These are phyloP conservation scores for Picea abies DNA, from an alignment of 83 land plant species.

Conservation along the genomic window DNA sequence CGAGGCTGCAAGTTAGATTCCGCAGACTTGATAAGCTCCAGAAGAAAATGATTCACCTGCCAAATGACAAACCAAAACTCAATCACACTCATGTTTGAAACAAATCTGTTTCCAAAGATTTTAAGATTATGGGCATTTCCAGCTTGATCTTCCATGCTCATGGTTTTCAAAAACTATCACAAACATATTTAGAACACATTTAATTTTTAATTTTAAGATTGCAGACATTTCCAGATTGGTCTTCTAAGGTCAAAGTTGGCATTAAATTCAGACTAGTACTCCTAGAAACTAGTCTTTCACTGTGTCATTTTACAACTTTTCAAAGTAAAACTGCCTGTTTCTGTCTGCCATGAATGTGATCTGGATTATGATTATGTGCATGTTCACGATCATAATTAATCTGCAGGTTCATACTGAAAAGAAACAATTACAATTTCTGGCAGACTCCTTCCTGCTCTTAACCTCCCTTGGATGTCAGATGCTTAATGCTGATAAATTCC, in stretches of 20 bases:
- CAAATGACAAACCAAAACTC: not conserved
- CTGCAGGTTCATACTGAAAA: too few species aligned
- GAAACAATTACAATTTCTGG: too few species aligned
- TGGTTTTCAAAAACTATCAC: too few species aligned
- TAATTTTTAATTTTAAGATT: too few species aligned
- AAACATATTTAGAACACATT: too few species aligned
- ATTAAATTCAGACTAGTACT: too few species aligned
- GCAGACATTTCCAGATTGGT: too few species aligned
- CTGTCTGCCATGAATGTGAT: not conserved
- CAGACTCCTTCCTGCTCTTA: too few species aligned
- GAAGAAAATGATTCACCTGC: constrained; percentile 2
- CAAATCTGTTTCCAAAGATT: not conserved
- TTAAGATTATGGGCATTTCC: not conserved
- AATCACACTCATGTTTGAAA: not conserved
- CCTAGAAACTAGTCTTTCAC: not conserved
- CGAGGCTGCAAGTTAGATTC: not conserved
- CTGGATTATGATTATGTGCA: not conserved
- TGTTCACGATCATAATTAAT: not conserved
- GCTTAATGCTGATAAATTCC: too few species aligned
- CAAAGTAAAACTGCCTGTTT: not conserved
- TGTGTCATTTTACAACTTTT: not conserved
- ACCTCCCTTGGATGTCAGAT: too few species aligned
- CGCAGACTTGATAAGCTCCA: not conserved
- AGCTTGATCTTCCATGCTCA: too few species aligned
- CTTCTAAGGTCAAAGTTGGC: too few species aligned